Conservation (phyloP, 306 rosid genomes). For the Gleditsia sinensis region DNA sequence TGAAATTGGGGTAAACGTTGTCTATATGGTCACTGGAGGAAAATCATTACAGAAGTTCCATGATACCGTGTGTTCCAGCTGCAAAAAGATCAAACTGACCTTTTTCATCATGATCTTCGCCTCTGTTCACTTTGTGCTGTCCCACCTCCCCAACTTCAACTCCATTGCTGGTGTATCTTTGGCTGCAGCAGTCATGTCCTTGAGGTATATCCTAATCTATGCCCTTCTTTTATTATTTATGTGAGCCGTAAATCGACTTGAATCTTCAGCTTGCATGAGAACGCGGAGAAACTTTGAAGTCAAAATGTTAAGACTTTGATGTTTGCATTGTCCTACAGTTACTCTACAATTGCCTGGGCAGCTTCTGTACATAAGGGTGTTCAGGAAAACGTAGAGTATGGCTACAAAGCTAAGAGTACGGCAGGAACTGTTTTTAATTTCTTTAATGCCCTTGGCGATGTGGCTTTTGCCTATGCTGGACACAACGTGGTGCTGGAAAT, state of each 20-base stretch:
- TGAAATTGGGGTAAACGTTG: slow-evolving; percentile 60
- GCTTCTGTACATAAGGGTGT: slow-evolving; percentile 68
- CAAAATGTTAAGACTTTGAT: not conserved
- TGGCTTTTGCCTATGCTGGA: slow-evolving; percentile 95
- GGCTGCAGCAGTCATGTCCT: slow-evolving; percentile 83
- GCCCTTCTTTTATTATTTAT: not conserved
- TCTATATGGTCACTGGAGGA: slow-evolving; percentile 88
- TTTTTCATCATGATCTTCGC: slow-evolving; percentile 82
- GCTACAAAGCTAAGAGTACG: slow-evolving; percentile 46
- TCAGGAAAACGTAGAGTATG: slow-evolving; percentile 57
- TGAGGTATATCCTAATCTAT: slow-evolving; percentile 50
- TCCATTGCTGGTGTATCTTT: slow-evolving; percentile 71
- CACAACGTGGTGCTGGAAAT: slow-evolving; percentile 95
- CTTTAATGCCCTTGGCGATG: slow-evolving; percentile 71
- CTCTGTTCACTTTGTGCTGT: slow-evolving; percentile 72
- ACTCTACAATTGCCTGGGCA: slow-evolving; percentile 91
- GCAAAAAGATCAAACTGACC: slow-evolving; percentile 56
- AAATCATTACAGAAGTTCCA: slow-evolving; percentile 66
- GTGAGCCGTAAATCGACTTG: not conserved
- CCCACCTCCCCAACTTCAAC: slow-evolving; percentile 85
- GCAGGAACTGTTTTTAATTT: slow-evolving; percentile 63
- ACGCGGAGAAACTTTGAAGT: not conserved
- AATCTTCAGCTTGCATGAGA: slow-evolving; percentile 28
- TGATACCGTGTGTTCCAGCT: slow-evolving; percentile 41
- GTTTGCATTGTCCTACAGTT: slow-evolving; percentile 49